phyloP scores from a whole-genome alignment of 768 basidiomycete genomes.

The Tricholoma hemisulphureum region DNA sequence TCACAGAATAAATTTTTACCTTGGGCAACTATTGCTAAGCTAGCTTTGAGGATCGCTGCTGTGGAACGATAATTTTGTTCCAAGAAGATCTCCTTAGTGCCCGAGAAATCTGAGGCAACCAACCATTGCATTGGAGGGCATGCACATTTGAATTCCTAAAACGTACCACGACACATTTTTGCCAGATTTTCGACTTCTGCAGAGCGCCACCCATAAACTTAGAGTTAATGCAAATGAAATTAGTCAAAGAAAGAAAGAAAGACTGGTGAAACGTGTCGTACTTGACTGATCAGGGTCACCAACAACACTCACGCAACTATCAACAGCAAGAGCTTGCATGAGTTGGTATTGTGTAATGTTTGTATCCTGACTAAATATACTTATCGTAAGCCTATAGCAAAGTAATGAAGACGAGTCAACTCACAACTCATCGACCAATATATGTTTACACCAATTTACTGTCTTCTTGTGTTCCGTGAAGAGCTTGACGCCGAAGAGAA shows the following conservation, averaged over 20 bases:
- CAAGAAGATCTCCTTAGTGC: constrained; percentile 65
- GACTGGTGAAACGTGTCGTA: constrained; percentile 18
- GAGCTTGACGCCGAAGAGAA: constrained; percentile 68
- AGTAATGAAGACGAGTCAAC: constrained; percentile 26
- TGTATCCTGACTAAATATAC: constrained; percentile 69
- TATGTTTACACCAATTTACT: constrained; percentile 60
- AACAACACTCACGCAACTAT: constrained; percentile 72
- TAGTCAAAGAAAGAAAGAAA: not conserved
- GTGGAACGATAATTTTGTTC: constrained; percentile 90
- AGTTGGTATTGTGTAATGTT: constrained; percentile 79
- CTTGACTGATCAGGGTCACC: constrained; percentile 91
- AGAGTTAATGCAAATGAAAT: constrained; percentile 2
- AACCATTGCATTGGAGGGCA: not conserved
- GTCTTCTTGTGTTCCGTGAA: constrained; percentile 51
- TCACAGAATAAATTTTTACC: constrained; percentile 40
- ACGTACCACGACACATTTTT: constrained; percentile 63
- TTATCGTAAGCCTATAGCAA: not conserved
- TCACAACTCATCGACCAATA: constrained; percentile 82
- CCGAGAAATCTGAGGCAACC: constrained; percentile 54
- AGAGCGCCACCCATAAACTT: constrained; percentile 85
- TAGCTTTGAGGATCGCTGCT: constrained; percentile 66
- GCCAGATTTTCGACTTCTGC: constrained; percentile 74
- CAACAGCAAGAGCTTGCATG: constrained; percentile 61
- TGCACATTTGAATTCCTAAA: no score
- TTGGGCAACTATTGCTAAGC: constrained; percentile 79